A percentile compares a stretch with the other conserved stretches of the same genome.
Evolutionary conservation across 192 early-diverging fungal species (phyloP).

Genomic region (Podila clonocystis): DNA sequence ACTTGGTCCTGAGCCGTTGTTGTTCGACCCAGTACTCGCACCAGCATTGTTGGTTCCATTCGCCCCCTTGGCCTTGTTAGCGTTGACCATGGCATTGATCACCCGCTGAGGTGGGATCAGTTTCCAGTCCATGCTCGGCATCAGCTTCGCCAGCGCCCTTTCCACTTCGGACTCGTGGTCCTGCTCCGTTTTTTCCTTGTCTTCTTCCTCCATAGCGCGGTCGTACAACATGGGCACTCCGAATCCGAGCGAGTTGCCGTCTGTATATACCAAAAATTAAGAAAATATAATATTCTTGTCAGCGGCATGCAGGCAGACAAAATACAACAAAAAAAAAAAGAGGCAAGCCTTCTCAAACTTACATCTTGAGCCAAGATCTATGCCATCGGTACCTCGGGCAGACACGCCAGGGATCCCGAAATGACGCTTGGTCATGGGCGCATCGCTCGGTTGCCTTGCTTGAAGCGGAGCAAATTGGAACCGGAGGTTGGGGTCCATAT

Average conservation of each 20-base stretch:
- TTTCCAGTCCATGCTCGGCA: slow-evolving; percentile 46
- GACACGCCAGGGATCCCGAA: slow-evolving; percentile 40
- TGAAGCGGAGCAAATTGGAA: slow-evolving; percentile 52
- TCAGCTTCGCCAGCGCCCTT: slow-evolving; percentile 44
- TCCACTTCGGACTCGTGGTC: slow-evolving; percentile 22
- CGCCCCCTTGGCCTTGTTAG: neutral
- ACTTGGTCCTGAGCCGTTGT: neutral
- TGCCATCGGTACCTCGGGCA: slow-evolving; percentile 38
- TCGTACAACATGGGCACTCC: slow-evolving; percentile 46
- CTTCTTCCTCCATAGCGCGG: slow-evolving; percentile 9
- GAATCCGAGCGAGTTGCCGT: slow-evolving; percentile 47
- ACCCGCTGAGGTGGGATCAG: slow-evolving; percentile 42
- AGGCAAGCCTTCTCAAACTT: too few relatives aligned
- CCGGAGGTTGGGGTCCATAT: slow-evolving; percentile 41
- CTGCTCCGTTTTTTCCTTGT: slow-evolving; percentile 11
- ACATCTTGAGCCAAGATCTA: slow-evolving; percentile 48
- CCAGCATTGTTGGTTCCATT: too few relatives aligned
- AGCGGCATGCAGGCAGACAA: too few relatives aligned
- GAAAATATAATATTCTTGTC: neutral
- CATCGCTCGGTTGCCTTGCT: slow-evolving; percentile 28
- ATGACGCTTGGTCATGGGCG: slow-evolving; percentile 40
- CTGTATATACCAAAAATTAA: neutral
- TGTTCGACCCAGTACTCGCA: neutral
- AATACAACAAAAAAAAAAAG: neutral
- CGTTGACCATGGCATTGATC: slow-evolving; percentile 14